Base-by-base conservation (phyloP, 1,139 yeast genomes). In the Sugiyamaella japonica region DNA sequence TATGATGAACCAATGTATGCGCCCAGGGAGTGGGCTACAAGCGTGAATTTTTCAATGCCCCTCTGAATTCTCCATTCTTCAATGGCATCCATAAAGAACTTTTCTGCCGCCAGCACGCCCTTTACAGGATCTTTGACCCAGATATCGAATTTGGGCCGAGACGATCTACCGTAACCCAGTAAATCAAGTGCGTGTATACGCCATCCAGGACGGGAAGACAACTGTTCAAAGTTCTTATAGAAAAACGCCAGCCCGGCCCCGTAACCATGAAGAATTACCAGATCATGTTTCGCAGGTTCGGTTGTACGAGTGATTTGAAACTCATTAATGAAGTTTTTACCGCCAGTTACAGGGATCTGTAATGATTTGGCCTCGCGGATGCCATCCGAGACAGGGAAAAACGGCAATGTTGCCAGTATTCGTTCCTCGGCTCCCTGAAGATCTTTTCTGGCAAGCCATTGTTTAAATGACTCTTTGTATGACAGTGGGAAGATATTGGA, bases 21-120 rank as follows among this genome's bases (percentile, higher is more conserved):
- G 16, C 99, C 99, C 64, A 90, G 82, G 0, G 98, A 90, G 70
- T 93, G 99, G 1, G 96, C 97, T 57, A 93, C 78, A 23, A 93
- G 70, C 29, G 87, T 83, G 63, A 93, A 84, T 59, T 79, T 79
- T 13, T 69, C 70, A 29, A 75, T 66, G 3, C 70, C 70, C 44
- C 86, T 77, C 31, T 73, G 74, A 40, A 68, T 67, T 60, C 98
- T 77, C 99, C 99, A 93, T 59, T 75, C 76, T 66, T 93, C 98
- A n/a, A 93, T 69, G 1, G 91, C 76, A 61, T 89, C 95, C 36
- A 86, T 76, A 63, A 89, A 91, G 77, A 89, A 85, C 59, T 81
- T 77, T 66, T 89, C 96, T 12, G 85, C 82, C 58, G 79, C 77
- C 54, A 69, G 56, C 17, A 71, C 67, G 28, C 68, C 71, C 34